Conservation (phyloP, 129 eudicot species). For the Heracleum sosnowskyi region DNA sequence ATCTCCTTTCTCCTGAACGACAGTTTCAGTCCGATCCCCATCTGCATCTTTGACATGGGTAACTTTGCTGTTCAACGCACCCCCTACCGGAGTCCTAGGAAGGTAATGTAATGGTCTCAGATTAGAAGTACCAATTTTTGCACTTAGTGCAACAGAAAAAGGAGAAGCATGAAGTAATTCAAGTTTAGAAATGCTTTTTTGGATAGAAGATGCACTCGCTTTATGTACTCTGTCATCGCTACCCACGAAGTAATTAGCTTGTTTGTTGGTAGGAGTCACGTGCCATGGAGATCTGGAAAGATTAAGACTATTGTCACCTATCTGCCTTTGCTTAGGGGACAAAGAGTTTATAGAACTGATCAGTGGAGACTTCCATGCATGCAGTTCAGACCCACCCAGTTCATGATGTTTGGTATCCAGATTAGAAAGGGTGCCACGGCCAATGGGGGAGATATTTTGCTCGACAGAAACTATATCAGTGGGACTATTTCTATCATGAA, state of each 20-base stretch:
- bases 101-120: conserved; percentile 23
- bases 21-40: conserved; percentile 17
- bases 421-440: conserved; percentile 19
- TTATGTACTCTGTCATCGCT: conserved; percentile 22
- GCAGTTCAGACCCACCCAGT: conserved; percentile 20
- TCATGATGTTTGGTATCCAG: conserved; percentile 11
- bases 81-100: conserved; percentile 25
- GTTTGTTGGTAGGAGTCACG: conserved; percentile 30
- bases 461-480: conserved; percentile 24
- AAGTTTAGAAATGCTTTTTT: conserved; percentile 71
- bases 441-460: conserved; percentile 8
- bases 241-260: conserved; percentile 21
- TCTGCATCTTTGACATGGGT: conserved; percentile 12
- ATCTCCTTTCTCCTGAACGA: conserved; percentile 21
- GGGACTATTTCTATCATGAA: conserved; percentile 9
- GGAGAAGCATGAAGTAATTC: conserved; percentile 52
- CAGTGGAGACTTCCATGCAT: conserved; percentile 33
- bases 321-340: conserved; percentile 22
- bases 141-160: conserved; percentile 41
- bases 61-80: conserved; percentile 16
- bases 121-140: conserved; percentile 38
- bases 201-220: conserved; percentile 36
- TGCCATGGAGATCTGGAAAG: conserved; percentile 23
- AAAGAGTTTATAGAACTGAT: conserved; percentile 28
- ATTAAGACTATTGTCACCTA: conserved; percentile 19